Evolutionary conservation across 1,139 yeast genomes (phyloP).

Genomic region (Debaryomyces subglobosus): DNA sequence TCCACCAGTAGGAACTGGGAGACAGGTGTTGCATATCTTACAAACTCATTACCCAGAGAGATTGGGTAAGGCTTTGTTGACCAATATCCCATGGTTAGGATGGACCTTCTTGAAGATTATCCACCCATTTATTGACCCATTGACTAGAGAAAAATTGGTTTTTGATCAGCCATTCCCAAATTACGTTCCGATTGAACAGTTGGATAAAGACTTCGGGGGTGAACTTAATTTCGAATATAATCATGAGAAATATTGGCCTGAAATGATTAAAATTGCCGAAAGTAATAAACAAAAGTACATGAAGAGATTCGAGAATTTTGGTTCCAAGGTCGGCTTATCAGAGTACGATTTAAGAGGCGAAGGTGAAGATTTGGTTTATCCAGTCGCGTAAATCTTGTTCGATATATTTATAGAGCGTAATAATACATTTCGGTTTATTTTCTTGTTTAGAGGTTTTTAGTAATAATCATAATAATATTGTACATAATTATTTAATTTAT

Average conservation of each 20-base stretch:
- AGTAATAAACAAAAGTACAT: conserved; percentile 37
- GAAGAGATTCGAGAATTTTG: conserved; percentile 43
- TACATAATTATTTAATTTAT: conserved; percentile 7
- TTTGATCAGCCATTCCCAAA: conserved; percentile 51
- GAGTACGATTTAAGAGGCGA: conserved; percentile 78
- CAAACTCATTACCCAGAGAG: conserved; percentile 58
- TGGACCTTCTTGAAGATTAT: conserved; percentile 51
- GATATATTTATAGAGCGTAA: neutral
- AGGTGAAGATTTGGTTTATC: conserved; percentile 29
- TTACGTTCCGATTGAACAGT: conserved; percentile 48
- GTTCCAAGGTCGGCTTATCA: conserved; percentile 46
- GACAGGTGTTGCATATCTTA: conserved; percentile 71
- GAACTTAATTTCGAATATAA: conserved; percentile 35
- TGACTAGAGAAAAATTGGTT: conserved; percentile 51
- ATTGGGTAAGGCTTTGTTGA: conserved; percentile 49
- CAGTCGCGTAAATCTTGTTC: neutral
- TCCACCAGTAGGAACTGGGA: conserved; percentile 81
- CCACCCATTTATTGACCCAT: conserved; percentile 54
- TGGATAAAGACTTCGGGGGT: conserved; percentile 52
- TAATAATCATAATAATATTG: neutral
- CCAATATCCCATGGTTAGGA: conserved; percentile 53
- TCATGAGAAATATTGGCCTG: conserved; percentile 48
- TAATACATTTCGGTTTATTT: neutral
- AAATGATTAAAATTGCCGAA: conserved; percentile 44
- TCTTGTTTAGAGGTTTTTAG: neutral